These are phyloP conservation scores for Fusarium subtropicale DNA, from an alignment of 2,329 filamentous ascomycete species.

Conservation along the genomic window DNA sequence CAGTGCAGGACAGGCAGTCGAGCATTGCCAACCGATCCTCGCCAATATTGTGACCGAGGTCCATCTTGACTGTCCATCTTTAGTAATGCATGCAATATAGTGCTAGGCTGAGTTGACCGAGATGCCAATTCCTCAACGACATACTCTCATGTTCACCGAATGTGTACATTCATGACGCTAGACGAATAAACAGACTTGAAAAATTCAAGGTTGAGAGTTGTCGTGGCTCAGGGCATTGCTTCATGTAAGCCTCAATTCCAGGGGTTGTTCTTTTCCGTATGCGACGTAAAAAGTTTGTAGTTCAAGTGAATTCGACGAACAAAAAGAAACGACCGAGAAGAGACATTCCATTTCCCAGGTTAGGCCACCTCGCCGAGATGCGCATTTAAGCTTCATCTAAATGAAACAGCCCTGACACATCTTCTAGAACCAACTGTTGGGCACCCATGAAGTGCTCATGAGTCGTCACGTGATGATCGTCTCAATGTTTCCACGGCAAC, in stretches of 20 bases:
- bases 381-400: not conserved
- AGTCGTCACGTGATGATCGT: conserved; percentile 34
- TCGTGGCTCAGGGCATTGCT: not conserved
- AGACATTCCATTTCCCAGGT: not conserved
- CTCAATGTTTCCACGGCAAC: conserved; percentile 46
- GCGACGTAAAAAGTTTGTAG: not conserved
- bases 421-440: not conserved
- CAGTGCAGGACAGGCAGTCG: conserved; percentile 1
- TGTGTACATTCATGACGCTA: not conserved
- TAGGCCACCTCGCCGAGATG: conserved; percentile 32
- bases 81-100: conserved; percentile 7
- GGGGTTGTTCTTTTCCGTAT: not conserved
- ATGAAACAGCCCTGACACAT: conserved; percentile 20
- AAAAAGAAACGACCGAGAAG: not conserved
- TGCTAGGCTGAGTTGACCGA: not conserved
- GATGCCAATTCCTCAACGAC: not conserved
- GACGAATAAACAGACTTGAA: not conserved
- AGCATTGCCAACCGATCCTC: conserved; percentile 29
- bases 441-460: not conserved
- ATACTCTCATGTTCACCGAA: not conserved
- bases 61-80: conserved; percentile 20
- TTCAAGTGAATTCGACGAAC: not conserved
- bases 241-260: not conserved
- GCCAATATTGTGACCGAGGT: conserved; percentile 18
- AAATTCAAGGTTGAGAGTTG: not conserved